Conservation (phyloP, 192 early-diverging fungal species). For the Backusella mclennaniae region DNA sequence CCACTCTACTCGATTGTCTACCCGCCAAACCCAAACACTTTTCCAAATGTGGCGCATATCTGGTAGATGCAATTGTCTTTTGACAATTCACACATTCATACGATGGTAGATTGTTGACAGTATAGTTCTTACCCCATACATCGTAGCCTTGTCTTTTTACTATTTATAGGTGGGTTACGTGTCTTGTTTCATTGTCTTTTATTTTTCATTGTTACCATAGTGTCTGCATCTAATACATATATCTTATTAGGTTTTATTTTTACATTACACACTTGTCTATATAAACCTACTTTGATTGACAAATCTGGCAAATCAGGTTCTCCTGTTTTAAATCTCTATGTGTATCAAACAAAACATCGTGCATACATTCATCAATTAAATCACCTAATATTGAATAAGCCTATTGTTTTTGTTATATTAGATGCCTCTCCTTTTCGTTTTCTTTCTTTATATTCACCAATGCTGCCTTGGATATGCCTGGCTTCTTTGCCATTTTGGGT, state of each 20-base stretch:
- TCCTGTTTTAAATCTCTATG: conserved; percentile 66
- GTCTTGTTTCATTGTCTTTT: background rate
- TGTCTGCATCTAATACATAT: background rate
- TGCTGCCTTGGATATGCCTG: conserved; percentile 1
- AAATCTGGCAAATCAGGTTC: conserved; percentile 65
- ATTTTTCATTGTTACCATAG: background rate
- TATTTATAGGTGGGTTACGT: background rate
- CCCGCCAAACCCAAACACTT: conserved; percentile 88
- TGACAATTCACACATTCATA: conserved; percentile 84
- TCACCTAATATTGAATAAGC: conserved; percentile 61
- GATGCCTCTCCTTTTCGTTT: background rate
- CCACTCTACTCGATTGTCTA: conserved; percentile 55
- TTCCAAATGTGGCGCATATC: conserved; percentile 91
- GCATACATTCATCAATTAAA: conserved; percentile 69
- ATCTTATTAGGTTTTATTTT: background rate
- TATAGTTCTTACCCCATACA: conserved; percentile 64
- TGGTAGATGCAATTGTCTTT: conserved; percentile 70
- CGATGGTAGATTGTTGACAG: conserved; percentile 51
- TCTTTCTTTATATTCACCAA: conserved; percentile 3
- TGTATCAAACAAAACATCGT: conserved; percentile 71
- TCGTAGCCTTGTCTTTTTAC: conserved; percentile 53
- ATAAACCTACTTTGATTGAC: conserved; percentile 68
- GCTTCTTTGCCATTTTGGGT: background rate
- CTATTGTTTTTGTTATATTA: conserved; percentile 27
- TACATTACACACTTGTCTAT: background rate